Evolutionary conservation across 2,329 filamentous ascomycete species (phyloP), one percentile per base, ranked within the genome.

Genomic region (Aspergillus cejpii): DNA sequence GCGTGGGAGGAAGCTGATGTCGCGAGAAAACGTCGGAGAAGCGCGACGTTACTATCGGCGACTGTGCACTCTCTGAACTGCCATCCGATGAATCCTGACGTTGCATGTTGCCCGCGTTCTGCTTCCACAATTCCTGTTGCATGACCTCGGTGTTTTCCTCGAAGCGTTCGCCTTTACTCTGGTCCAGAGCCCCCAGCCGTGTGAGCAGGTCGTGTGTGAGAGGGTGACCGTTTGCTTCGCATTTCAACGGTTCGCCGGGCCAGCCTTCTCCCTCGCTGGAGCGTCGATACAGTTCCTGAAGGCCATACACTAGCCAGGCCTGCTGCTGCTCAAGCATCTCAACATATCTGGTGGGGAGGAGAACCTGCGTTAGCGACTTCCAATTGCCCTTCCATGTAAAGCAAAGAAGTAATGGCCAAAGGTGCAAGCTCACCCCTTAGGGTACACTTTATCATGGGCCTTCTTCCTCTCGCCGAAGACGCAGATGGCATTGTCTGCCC

Each of bases 261-360:
- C 80, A 83, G 33, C 70, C 70, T 50, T 78, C 71, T 34, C 75
- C 75, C 31, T 69, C 69, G 24, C 71, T 65, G 24, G 75, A 59
- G 41, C 76, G 71, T 50, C 69, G 72, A 62, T 83, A 83, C 37
- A 82, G 66, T 60, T 80, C 76, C 58, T 80, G 77, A 5, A 83
- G 70, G 34, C 77, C 80, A 43, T 75, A 67, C 23, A 83, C 79
- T 4, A 83, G 70, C 66, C 81, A 79, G 15, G 68, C 62, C 62
- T 83, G 80, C 68, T 83, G 79, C 57, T 81, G 78, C 57, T 83
- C 80, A 39, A 83, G 73, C 78, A 82, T 81, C 62, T 83, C 80
- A 23, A 83, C 79, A 50, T 80, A 81, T 52, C 78, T 81, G 36
- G 5, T 36, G 12, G 3, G 36, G 5, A 37, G 12, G 3, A 17